These are phyloP conservation scores for Rhododendron henanense DNA, from an alignment of 148 eudicot genomes.

Conservation along the genomic window DNA sequence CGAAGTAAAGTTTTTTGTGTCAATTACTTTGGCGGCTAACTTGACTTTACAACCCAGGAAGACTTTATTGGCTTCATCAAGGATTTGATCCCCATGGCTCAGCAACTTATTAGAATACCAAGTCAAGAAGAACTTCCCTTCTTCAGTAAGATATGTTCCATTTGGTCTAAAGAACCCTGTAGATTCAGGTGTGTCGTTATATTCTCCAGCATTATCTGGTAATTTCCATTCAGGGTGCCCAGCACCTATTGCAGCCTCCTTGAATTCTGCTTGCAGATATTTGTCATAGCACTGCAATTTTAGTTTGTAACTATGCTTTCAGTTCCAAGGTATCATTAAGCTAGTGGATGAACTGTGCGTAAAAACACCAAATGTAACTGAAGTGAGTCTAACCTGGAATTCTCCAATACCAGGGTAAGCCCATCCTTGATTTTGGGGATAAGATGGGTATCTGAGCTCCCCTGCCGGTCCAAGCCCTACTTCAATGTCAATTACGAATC, in stretches of 20 bases:
- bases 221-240: conserved; percentile 71
- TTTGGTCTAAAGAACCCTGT: conserved; percentile 61
- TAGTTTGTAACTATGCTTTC: not conserved
- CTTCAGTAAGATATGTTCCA: conserved; percentile 54
- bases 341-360: not conserved
- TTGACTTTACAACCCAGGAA: conserved; percentile 67
- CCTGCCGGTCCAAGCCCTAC: conserved; percentile 94
- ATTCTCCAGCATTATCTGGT: conserved; percentile 69
- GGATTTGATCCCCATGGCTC: conserved; percentile 75
- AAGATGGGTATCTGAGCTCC: conserved; percentile 86
- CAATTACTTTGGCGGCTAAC: conserved; percentile 62
- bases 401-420: conserved; percentile 80
- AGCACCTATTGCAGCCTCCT: conserved; percentile 50
- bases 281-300: conserved; percentile 81
- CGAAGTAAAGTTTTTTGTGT: not conserved
- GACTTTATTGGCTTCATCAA: conserved; percentile 77
- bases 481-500: conserved; percentile 60
- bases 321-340: not conserved
- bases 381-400: conserved; percentile 56
- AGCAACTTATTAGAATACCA: conserved; percentile 83
- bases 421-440: conserved; percentile 70
- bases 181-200: conserved; percentile 57
- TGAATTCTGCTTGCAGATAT: conserved; percentile 64
- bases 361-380: not conserved
- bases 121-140: conserved; percentile 78